Conservation (phyloP, 805 yeast genomes). For the Wickerhamomyces queroliae region DNA sequence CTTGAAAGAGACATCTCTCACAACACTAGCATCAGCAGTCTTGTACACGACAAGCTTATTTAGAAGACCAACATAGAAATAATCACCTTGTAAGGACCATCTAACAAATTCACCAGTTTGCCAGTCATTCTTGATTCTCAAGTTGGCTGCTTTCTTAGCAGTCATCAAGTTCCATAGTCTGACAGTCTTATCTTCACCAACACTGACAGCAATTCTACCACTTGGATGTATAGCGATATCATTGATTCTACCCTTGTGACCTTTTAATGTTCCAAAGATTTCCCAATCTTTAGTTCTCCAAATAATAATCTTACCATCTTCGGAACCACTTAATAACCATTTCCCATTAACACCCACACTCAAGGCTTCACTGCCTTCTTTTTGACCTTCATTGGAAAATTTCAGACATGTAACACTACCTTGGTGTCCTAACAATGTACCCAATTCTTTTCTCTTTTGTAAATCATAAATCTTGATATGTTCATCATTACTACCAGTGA, state of each 20-base stretch:
- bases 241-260: constrained; percentile 78
- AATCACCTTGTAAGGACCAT: constrained; percentile 66
- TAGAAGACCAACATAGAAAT: constrained; percentile 70
- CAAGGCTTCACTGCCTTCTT: constrained; percentile 10
- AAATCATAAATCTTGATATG: constrained; percentile 91
- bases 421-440: constrained; percentile 81
- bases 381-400: constrained; percentile 52
- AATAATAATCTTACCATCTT: constrained; percentile 81
- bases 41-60: constrained; percentile 60
- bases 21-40: constrained; percentile 55
- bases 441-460: constrained; percentile 89
- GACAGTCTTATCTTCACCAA: constrained; percentile 77
- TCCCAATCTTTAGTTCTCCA: constrained; percentile 99
- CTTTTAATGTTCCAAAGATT: constrained; percentile 78
- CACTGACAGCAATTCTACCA: constrained; percentile 86
- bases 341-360: constrained; percentile 44
- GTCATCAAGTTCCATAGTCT: constrained; percentile 97
- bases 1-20: constrained; percentile 44
- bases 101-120: constrained; percentile 60
- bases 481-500: constrained; percentile 94
- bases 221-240: constrained; percentile 88
- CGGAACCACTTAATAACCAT: constrained; percentile 89
- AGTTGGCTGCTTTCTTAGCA: constrained; percentile 81
- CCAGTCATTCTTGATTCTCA: constrained; percentile 67
- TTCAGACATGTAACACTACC: constrained; percentile 79